Evolutionary conservation across 345 rosid species (phyloP).

Genomic region (Rhodamnia rubescens): DNA sequence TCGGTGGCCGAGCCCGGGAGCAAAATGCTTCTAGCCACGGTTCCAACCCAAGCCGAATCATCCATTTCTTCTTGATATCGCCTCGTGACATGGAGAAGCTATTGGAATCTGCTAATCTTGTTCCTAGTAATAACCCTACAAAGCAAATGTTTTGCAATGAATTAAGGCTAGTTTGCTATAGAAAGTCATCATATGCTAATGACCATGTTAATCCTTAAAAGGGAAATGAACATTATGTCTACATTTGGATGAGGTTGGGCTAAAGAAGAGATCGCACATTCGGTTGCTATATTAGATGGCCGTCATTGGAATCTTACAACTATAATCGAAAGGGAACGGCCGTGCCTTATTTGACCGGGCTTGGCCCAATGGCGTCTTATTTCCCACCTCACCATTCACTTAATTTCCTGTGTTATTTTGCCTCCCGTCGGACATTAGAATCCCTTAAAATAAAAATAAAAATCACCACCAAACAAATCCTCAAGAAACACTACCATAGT

Average conservation of each 20-base stretch:
- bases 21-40: slow-evolving; percentile 18
- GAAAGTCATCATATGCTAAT: not conserved
- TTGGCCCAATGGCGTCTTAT: not conserved
- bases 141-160: not conserved
- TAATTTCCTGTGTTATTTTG: no score
- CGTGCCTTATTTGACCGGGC: not conserved
- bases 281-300: not conserved
- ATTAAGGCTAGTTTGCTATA: not conserved
- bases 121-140: slow-evolving; percentile 21
- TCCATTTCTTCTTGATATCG: slow-evolving; percentile 15
- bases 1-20: slow-evolving; percentile 11
- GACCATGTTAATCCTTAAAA: not conserved
- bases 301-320: not conserved
- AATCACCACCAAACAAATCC: not conserved
- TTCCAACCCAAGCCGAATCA: slow-evolving; percentile 10
- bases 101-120: slow-evolving; percentile 15
- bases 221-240: not conserved
- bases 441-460: no score
- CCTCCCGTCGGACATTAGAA: no score
- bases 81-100: not conserved
- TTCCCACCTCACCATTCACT: not conserved
- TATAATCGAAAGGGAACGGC: not conserved
- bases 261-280: not conserved
- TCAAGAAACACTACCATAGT: not conserved
- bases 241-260: not conserved